A percentile compares a stretch with the other conserved stretches of the same genome.
These are phyloP conservation scores for Millerozyma miso DNA, from an alignment of 805 yeast species.

Conservation along the genomic window DNA sequence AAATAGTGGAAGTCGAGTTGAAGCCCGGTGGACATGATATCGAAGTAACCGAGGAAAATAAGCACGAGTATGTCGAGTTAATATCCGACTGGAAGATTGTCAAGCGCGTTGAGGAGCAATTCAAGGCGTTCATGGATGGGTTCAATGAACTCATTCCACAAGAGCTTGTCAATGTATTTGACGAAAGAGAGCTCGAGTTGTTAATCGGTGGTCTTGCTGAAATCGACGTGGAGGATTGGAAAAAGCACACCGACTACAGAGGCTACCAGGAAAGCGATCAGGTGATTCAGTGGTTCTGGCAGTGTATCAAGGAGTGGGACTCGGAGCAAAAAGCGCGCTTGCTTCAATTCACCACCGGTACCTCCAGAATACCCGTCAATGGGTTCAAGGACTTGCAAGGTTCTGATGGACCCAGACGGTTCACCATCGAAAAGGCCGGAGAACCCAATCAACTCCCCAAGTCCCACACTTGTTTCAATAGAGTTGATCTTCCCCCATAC, in stretches of 20 bases:
- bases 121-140: slow-evolving; percentile 94
- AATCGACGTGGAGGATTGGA: slow-evolving; percentile 98
- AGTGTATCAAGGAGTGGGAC: slow-evolving; percentile 89
- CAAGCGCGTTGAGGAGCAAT: slow-evolving; percentile 91
- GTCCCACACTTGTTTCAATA: slow-evolving; percentile 97
- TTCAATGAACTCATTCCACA: slow-evolving; percentile 97
- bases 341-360: slow-evolving; percentile 97
- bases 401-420: slow-evolving; percentile 98
- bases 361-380: slow-evolving; percentile 97
- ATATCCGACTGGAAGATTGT: slow-evolving; percentile 95
- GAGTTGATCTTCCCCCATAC: slow-evolving; percentile 97
- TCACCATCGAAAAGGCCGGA: slow-evolving; percentile 97
- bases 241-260: slow-evolving; percentile 96
- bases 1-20: slow-evolving; percentile 81
- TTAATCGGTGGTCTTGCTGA: slow-evolving; percentile 98
- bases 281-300: slow-evolving; percentile 99
- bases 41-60: slow-evolving; percentile 91
- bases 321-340: slow-evolving; percentile 93
- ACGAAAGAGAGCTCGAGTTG: slow-evolving; percentile 94
- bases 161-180: slow-evolving; percentile 93
- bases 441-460: slow-evolving; percentile 90
- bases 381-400: slow-evolving; percentile 99
- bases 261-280: slow-evolving; percentile 96
- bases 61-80: slow-evolving; percentile 90
- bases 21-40: slow-evolving; percentile 84